Conservation (phyloP, 352 stramenopile genomes). For the Pythium aquatile region DNA sequence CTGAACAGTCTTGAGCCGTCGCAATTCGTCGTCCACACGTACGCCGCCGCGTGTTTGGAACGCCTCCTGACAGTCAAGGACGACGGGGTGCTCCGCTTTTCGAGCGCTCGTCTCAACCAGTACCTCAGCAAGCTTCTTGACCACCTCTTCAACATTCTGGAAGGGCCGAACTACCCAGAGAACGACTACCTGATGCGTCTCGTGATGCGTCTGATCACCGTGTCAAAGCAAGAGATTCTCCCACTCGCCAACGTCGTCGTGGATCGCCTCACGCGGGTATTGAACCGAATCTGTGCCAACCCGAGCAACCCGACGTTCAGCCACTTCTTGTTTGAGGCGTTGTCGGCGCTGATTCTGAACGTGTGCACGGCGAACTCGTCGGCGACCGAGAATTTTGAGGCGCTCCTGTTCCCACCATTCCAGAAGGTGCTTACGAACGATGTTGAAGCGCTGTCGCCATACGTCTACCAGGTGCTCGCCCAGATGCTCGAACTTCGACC, state of each 20-base stretch:
- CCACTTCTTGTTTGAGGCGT: slow-evolving; percentile 99
- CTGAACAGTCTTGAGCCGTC: slow-evolving; percentile 80
- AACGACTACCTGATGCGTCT: slow-evolving; percentile 99
- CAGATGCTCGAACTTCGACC: slow-evolving; percentile 96
- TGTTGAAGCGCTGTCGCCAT: slow-evolving; percentile 92
- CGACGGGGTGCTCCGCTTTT: slow-evolving; percentile 60
- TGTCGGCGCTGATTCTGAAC: slow-evolving; percentile 94
- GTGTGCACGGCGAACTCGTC: slow-evolving; percentile 87
- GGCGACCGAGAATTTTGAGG: slow-evolving; percentile 91
- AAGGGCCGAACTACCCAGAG: slow-evolving; percentile 92
- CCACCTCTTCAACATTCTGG: slow-evolving; percentile 95
- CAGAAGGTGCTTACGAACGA: slow-evolving; percentile 97
- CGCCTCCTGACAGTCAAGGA: slow-evolving; percentile 96
- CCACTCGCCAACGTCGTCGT: slow-evolving; percentile 93
- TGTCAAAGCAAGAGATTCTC: slow-evolving; percentile 92
- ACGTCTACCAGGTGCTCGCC: slow-evolving; percentile 99
- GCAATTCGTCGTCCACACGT: slow-evolving; percentile 97
- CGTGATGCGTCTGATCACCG: slow-evolving; percentile 94
- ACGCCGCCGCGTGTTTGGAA: slow-evolving; percentile 95
- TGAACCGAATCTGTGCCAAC: slow-evolving; percentile 96
- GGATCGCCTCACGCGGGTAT: slow-evolving; percentile 91
- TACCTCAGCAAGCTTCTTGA: slow-evolving; percentile 93
- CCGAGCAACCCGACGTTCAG: slow-evolving; percentile 98
- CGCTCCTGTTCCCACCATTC: slow-evolving; percentile 96
- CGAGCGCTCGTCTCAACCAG: slow-evolving; percentile 84